Percentiles rank a stretch among this genome's conserved stretches.
Conservation (phyloP, 306 rosid genomes). For the Gillenia trifoliata region DNA sequence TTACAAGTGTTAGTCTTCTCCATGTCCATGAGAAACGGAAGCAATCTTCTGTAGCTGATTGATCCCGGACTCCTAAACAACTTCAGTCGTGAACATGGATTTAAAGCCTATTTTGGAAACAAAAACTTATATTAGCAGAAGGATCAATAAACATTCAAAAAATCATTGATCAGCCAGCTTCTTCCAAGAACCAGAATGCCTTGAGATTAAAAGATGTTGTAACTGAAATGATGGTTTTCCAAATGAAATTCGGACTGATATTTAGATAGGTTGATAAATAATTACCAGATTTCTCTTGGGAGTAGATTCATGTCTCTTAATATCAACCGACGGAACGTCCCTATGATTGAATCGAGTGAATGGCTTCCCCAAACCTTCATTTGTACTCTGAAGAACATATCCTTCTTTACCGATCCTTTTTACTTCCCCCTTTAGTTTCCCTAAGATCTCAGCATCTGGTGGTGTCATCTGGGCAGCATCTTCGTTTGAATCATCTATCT, state of each 20-base stretch:
- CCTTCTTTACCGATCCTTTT: conserved; percentile 18
- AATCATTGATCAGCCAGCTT: neutral
- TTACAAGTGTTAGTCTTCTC: conserved; percentile 29
- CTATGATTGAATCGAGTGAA: conserved; percentile 12
- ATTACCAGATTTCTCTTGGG: conserved; percentile 36
- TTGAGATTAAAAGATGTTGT: neutral
- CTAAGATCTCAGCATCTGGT: conserved; percentile 28
- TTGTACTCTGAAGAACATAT: conserved; percentile 19
- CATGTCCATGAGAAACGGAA: conserved; percentile 48
- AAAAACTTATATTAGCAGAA: conserved; percentile 6
- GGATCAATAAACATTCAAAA: neutral
- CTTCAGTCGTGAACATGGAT: conserved; percentile 43
- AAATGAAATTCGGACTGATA: neutral
- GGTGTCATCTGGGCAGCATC: conserved; percentile 33
- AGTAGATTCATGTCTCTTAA: conserved; percentile 21
- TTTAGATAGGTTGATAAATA: neutral
- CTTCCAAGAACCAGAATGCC: neutral
- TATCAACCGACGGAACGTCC: conserved; percentile 7
- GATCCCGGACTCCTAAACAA: conserved; percentile 44
- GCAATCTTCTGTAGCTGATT: conserved; percentile 58
- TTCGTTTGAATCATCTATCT: conserved; percentile 28
- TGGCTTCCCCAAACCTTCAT: conserved; percentile 18
- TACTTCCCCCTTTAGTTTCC: conserved; percentile 16
- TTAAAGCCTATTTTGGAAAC: conserved; percentile 35
- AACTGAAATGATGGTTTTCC: neutral